Evolutionary conservation across 345 rosid genomes (phyloP).

Genomic region (Eucalyptus marginata): DNA sequence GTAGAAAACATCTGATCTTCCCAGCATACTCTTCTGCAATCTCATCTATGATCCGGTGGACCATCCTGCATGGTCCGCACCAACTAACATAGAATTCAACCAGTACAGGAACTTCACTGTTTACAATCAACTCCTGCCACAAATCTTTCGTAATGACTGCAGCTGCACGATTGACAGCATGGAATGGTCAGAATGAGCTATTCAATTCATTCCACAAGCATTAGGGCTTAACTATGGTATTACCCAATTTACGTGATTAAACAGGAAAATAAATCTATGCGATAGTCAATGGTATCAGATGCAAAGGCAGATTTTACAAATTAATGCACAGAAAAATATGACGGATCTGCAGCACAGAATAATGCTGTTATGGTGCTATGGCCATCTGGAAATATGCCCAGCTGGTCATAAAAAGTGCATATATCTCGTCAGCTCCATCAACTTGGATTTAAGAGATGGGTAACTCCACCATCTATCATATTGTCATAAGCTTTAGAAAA

Average conservation of each 20-base stretch:
- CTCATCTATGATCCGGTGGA: slow-evolving; percentile 60
- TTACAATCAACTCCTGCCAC: slow-evolving; percentile 54
- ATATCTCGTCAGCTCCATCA: not conserved
- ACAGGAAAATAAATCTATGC: not conserved
- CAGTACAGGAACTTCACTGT: slow-evolving; percentile 60
- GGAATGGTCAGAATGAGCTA: not conserved
- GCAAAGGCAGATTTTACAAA: not conserved
- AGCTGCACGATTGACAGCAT: slow-evolving; percentile 22
- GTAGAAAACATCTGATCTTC: slow-evolving; percentile 52
- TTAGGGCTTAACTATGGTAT: not conserved
- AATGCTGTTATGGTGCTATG: not conserved
- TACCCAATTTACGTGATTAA: not conserved
- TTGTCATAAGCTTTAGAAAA: not conserved
- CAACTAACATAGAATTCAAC: slow-evolving; percentile 90
- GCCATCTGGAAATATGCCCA: not conserved
- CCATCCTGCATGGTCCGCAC: slow-evolving; percentile 57
- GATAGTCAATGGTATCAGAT: not conserved
- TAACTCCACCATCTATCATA: not conserved
- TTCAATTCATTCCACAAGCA: not conserved
- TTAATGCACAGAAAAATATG: not conserved
- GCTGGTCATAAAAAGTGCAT: not conserved
- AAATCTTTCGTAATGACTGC: slow-evolving; percentile 39
- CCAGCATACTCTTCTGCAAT: slow-evolving; percentile 73
- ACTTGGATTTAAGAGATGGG: not conserved
- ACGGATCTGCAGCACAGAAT: not conserved